Base-by-base conservation (phyloP, 2,329 filamentous ascomycete species). In the Coniochaeta pulveracea region DNA sequence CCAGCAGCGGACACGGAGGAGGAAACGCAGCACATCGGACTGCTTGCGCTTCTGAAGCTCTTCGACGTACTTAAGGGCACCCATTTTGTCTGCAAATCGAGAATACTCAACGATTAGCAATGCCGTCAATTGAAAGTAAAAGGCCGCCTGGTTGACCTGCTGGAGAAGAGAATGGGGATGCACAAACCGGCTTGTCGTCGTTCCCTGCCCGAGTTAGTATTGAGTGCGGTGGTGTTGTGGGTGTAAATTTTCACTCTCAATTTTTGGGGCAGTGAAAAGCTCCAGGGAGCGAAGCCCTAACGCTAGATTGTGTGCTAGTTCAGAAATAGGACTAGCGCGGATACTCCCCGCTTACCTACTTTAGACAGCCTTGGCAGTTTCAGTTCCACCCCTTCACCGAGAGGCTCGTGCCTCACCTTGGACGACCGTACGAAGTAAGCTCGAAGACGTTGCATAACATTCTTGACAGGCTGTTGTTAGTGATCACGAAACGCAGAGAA, bases 21-120 rank as follows among this genome's bases (percentile, higher is more conserved):
- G 82, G 80, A 98, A 98, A 75, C 88, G 88, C 75, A 96, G 85
- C 63, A 98, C 83, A 79, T 98, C 91, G 67, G 85, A 94, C 82
- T 98, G 91, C 86, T 98, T 98, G 85, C 94, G 95, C 86, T 98
- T 96, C 70, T 95, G 86, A 75, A 98, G 83, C 80, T 98, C 91
- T 80, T 98, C 93, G 72, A 98, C 85, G 76, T 94, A 98, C 76
- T 98, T 98, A 69, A 95, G 85, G 76, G 89, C 89, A 84, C 91
- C 91, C 91, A 95, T 95, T 78, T 89, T 75, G 62, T 58, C 69
- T 73, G 50, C 14, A 33, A 11, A 18, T 19, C 21, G 30, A 33
- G 19, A 33, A 15, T 6, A 5, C n/a, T 16, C 6, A 25, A 17
- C 5, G 19, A 11, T 33, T 24, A 33, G 22, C 21, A 7, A 15